Conservation (phyloP, 2,329 filamentous ascomycete genomes). For the Karstenula rhodostoma region DNA sequence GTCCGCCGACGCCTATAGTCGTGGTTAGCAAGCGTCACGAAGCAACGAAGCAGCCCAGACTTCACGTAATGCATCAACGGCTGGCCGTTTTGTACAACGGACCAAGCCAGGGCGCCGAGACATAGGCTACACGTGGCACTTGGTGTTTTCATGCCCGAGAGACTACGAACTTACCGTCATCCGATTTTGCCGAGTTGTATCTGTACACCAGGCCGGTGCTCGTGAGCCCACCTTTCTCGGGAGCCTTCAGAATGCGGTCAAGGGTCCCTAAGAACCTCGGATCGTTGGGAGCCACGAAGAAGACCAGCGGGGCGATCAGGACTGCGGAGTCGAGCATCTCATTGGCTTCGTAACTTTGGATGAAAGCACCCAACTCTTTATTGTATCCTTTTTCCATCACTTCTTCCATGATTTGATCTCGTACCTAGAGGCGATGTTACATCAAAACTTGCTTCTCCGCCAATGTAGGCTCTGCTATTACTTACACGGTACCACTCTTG, state of each 20-base stretch:
- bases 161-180: slow-evolving; percentile 65
- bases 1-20: slow-evolving; percentile 71
- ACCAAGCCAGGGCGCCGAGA: slow-evolving; percentile 15
- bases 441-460: not conserved
- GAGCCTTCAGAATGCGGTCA: slow-evolving; percentile 73
- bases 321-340: slow-evolving; percentile 77
- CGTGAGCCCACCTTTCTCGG: slow-evolving; percentile 78
- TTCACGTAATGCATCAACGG: not conserved
- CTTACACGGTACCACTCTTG: slow-evolving; percentile 65
- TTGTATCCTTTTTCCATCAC: slow-evolving; percentile 85
- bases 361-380: slow-evolving; percentile 71
- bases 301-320: slow-evolving; percentile 78
- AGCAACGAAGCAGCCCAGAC: slow-evolving; percentile 2
- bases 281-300: slow-evolving; percentile 81
- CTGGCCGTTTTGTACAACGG: slow-evolving; percentile 10
- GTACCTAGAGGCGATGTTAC: slow-evolving; percentile 46
- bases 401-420: slow-evolving; percentile 76
- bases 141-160: slow-evolving; percentile 3
- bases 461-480: not conserved
- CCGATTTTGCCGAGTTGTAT: slow-evolving; percentile 72
- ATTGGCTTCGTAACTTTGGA: slow-evolving; percentile 77
- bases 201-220: slow-evolving; percentile 79
- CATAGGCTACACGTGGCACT: slow-evolving; percentile 11
- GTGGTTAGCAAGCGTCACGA: slow-evolving; percentile 13
- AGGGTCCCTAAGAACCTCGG: slow-evolving; percentile 77